Conservation (phyloP, 2,329 filamentous ascomycete species). For the Monilinia fructicola region DNA sequence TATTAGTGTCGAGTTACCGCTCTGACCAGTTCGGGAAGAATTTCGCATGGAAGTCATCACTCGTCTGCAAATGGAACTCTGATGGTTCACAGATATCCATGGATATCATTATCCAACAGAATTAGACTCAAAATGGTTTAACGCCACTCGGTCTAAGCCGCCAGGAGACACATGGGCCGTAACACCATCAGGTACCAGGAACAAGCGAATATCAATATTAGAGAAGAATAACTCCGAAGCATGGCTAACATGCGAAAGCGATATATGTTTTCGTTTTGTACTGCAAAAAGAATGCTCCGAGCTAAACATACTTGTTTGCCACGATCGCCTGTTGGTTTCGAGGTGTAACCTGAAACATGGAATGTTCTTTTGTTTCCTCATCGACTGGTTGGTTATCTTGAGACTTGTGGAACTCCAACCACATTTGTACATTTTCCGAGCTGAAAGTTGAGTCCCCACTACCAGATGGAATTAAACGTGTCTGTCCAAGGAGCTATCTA, state of each 20-base stretch:
- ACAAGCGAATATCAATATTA: constrained; percentile 1
- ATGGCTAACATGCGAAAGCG: not conserved
- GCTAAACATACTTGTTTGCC: not conserved
- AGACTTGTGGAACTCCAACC: not conserved
- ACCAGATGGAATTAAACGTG: not conserved
- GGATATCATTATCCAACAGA: too few species aligned
- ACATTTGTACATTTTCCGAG: not conserved
- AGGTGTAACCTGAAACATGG: not conserved
- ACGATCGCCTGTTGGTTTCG: not conserved
- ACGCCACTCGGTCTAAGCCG: not conserved
- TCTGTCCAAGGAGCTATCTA: not conserved
- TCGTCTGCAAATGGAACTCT: not conserved
- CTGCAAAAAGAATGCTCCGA: not conserved
- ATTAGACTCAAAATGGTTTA: not conserved
- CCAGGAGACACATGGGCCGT: not conserved
- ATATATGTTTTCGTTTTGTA: not conserved
- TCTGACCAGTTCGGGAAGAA: not conserved
- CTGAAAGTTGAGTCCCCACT: not conserved
- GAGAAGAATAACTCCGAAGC: not conserved
- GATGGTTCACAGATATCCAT: not conserved
- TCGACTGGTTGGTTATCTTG: not conserved
- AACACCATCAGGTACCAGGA: not conserved
- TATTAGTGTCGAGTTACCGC: not conserved
- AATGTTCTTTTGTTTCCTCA: not conserved
- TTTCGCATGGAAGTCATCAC: not conserved